Percentiles rank a stretch among this genome's conserved stretches.
phyloP scores from a whole-genome alignment of 2,329 filamentous ascomycete genomes.

The Diaporthe ampelina region DNA sequence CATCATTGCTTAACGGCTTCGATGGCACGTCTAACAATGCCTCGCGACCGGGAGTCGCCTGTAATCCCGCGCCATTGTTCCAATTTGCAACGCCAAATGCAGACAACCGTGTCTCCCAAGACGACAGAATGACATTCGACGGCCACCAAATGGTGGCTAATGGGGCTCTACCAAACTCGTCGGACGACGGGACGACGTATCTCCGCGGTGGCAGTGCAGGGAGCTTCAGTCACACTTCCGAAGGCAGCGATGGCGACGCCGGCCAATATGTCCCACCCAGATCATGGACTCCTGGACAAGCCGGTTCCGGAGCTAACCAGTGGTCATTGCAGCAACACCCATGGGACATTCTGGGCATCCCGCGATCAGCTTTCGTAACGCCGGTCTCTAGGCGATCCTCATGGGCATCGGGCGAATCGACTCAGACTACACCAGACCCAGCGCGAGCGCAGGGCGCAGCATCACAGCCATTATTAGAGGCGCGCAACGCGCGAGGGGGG shows the following conservation, averaged over 20 bases:
- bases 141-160: neutral
- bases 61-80: too few relatives aligned
- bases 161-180: neutral
- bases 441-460: neutral
- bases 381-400: neutral
- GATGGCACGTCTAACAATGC: neutral
- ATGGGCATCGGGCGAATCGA: neutral
- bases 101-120: neutral
- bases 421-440: neutral
- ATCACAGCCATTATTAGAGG: neutral
- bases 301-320: neutral
- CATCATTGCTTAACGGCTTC: neutral
- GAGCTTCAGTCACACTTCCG: neutral
- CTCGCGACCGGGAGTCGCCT: neutral
- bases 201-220: neutral
- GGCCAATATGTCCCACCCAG: neutral
- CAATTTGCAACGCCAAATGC: neutral
- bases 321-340: conserved; percentile 9
- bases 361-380: neutral
- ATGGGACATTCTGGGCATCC: conserved; percentile 1
- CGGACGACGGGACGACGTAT: neutral
- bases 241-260: neutral
- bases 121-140: neutral
- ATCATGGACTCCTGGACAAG: neutral
- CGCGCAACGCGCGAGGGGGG: neutral